phyloP scores from a whole-genome alignment of 2,329 filamentous ascomycete species.

The Colletotrichum echinochloae region DNA sequence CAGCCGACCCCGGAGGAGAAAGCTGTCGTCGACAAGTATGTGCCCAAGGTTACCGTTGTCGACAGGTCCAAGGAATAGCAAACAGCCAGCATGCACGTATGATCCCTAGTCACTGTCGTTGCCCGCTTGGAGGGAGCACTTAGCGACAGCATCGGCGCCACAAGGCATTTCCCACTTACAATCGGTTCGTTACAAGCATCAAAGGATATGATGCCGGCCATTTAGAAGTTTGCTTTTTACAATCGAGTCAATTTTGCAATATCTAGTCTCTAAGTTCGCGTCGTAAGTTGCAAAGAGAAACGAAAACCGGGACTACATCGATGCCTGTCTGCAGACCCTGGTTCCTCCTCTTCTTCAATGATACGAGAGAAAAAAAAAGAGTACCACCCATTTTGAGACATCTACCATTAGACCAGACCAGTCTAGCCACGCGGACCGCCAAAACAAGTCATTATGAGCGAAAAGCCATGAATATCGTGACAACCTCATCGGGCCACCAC shows the following conservation, averaged over 20 bases:
- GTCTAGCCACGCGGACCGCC: conserved; percentile 37
- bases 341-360: conserved; percentile 22
- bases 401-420: conserved; percentile 40
- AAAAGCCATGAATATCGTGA: conserved; percentile 43
- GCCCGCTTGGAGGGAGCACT: background rate
- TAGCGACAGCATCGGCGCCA: background rate
- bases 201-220: background rate
- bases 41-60: conserved; percentile 72
- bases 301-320: conserved; percentile 4
- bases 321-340: conserved; percentile 13
- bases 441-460: conserved; percentile 41
- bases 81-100: background rate
- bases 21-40: conserved; percentile 69
- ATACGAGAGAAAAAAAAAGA: conserved; percentile 15
- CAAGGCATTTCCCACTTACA: background rate
- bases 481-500: conserved; percentile 40
- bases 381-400: conserved; percentile 39
- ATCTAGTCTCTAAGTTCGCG: conserved; percentile 29
- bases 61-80: conserved; percentile 54
- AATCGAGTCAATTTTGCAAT: conserved; percentile 29
- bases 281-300: conserved; percentile 10
- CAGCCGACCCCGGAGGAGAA: conserved; percentile 80
- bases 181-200: background rate
- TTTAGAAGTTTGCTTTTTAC: conserved; percentile 3
- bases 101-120: conserved; percentile 12